Conservation (phyloP, 2,329 filamentous ascomycete genomes). For the Apiospora aurea region DNA sequence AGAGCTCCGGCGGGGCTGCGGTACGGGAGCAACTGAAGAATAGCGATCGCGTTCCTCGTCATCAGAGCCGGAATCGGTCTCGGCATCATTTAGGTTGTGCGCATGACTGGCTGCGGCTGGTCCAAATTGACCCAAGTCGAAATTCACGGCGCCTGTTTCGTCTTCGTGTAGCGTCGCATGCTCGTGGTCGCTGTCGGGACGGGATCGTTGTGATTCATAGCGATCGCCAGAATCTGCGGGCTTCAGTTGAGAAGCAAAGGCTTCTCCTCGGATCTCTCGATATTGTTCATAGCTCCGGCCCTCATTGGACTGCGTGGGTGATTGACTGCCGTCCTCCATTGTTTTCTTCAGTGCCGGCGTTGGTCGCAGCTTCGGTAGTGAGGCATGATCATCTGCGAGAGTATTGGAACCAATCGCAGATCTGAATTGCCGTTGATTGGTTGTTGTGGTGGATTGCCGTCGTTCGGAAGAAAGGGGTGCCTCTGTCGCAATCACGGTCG, state of each 20-base stretch:
- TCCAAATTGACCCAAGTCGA: constrained; percentile 45
- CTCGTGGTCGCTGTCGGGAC: constrained; percentile 34
- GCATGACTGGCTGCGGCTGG: background rate
- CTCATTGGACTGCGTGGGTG: constrained; percentile 63
- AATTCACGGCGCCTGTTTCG: constrained; percentile 52
- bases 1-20: constrained; percentile 8
- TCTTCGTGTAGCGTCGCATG: constrained; percentile 51
- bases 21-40: background rate
- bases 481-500: background rate
- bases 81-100: constrained; percentile 2
- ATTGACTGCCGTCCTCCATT: constrained; percentile 55
- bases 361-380: background rate
- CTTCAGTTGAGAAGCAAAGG: constrained; percentile 31
- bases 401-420: background rate
- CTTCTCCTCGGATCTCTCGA: constrained; percentile 32
- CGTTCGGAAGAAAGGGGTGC: background rate
- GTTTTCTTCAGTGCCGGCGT: constrained; percentile 37
- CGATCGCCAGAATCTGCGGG: constrained; percentile 39
- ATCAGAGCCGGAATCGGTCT: background rate
- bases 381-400: background rate
- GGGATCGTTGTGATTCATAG: constrained; percentile 36
- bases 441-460: background rate
- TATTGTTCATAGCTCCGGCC: constrained; percentile 62
- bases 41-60: background rate
- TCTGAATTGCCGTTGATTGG: background rate